Evolutionary conservation across 345 rosid species (phyloP), one percentile per base, ranked within the genome.

Genomic region (Eucalyptus viminalis): DNA sequence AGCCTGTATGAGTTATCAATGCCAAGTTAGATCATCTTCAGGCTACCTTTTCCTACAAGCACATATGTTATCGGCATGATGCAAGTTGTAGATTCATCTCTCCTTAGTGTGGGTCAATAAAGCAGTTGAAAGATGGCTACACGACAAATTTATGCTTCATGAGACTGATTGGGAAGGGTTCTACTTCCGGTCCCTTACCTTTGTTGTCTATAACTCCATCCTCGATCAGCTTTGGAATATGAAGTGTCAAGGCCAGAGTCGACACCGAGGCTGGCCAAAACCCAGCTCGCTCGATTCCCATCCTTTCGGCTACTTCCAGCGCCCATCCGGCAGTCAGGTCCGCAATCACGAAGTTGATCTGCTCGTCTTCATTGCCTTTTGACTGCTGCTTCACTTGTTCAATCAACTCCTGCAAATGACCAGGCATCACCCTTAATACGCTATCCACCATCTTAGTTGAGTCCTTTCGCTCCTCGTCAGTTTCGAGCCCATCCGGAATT

Each of bases 401-500:
- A 8, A 92, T 86, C 56, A 89, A 88, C 25, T 89, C 86, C 81
- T 86, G 89, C n/a, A 92, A 51, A 88, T 90, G 60, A 76, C 40
- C 87, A 34, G 91, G 92, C 92, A 91, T 88, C 80, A 87, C 90
- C 13, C 40, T 87, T 7, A 15, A 19, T 9, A 90, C 19, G 24
- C 91, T 90, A 80, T 87, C 60, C 5, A 49, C 25, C 22, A 86
- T 14, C 86, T 25, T 89, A 43, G 27, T 9, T 6, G 34, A 50
- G 10, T 89, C 91, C 86, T 53, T 90, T 27, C 91, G 86, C 11
- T 91, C 91, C 24, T 91, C 92, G 3, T 88, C 90, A 8, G 49
- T 50, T 29, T 86, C 88, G 15, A 90, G 27, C 44, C 94, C 93
- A 76, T 91, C 92, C 14, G 91, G 90, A 56, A 91, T 34, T 8